These are phyloP conservation scores for Auricularia heimuer DNA, from an alignment of 768 basidiomycete genomes.

Conservation along the genomic window DNA sequence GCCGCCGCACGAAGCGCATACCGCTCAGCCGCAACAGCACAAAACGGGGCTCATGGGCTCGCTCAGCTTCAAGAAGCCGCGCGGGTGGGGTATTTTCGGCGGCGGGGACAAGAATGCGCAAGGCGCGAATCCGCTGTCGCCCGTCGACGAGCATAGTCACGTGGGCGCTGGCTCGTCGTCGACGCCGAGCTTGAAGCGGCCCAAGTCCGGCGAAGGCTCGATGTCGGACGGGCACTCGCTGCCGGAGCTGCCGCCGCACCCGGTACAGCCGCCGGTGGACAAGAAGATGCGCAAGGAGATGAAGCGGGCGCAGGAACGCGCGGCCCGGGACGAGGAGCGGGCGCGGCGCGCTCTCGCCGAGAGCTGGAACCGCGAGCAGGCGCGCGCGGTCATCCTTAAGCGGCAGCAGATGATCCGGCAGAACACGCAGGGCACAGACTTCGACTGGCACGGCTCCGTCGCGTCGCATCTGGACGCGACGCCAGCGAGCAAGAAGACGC, in stretches of 20 bases:
- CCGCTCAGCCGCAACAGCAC: constrained; percentile 27
- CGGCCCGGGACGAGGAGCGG: constrained; percentile 73
- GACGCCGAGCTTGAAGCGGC: constrained; percentile 63
- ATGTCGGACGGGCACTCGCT: constrained; percentile 51
- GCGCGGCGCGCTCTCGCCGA: constrained; percentile 69
- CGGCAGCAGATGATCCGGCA: constrained; percentile 66
- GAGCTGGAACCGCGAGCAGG: constrained; percentile 73
- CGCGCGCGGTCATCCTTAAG: constrained; percentile 87
- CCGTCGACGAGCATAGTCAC: constrained; percentile 57
- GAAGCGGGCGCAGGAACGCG: constrained; percentile 73
- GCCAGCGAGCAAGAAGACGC: constrained; percentile 27
- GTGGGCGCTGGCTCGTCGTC: constrained; percentile 37
- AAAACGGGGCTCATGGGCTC: constrained; percentile 44
- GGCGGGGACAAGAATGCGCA: constrained; percentile 57
- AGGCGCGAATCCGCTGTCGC: constrained; percentile 38
- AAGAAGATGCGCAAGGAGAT: constrained; percentile 42
- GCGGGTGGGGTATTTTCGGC: constrained; percentile 69
- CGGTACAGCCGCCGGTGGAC: constrained; percentile 13
- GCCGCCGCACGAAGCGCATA: constrained; percentile 20
- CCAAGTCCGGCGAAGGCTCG: constrained; percentile 37
- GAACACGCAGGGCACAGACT: constrained; percentile 36
- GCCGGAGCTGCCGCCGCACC: constrained; percentile 37
- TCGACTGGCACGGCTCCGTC: constrained; percentile 46
- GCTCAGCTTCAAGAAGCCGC: constrained; percentile 49
- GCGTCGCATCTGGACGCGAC: constrained; percentile 5